Evolutionary conservation across 148 eudicot species (phyloP).

Genomic region (Cornus florida): DNA sequence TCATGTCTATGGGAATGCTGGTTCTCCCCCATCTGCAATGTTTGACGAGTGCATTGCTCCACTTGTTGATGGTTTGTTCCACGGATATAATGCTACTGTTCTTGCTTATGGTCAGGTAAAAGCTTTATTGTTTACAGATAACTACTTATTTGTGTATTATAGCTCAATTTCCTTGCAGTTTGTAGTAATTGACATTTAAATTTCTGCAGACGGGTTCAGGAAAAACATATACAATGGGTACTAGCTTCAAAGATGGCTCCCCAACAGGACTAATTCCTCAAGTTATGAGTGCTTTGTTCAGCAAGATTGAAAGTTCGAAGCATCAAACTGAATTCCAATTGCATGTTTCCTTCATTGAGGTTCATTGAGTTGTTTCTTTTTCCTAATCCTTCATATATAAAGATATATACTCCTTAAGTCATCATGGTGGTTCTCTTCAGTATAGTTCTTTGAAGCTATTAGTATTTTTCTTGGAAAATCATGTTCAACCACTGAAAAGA

Average conservation of each 20-base stretch:
- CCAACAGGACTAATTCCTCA: slow-evolving; percentile 83
- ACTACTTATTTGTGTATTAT: neutral
- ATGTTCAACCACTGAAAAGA: neutral
- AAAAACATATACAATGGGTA: slow-evolving; percentile 99
- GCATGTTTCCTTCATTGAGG: slow-evolving; percentile 99
- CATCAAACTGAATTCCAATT: slow-evolving; percentile 78
- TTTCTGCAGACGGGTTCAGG: slow-evolving; percentile 94
- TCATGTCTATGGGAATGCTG: slow-evolving; percentile 89
- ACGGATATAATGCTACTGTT: slow-evolving; percentile 98
- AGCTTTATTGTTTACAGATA: neutral
- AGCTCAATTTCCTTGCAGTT: slow-evolving; percentile 7
- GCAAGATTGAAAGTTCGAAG: slow-evolving; percentile 74
- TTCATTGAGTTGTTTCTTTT: slow-evolving; percentile 22
- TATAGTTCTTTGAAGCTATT: neutral
- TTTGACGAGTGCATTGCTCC: slow-evolving; percentile 96
- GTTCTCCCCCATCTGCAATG: slow-evolving; percentile 70
- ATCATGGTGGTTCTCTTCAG: neutral
- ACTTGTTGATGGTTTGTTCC: slow-evolving; percentile 92
- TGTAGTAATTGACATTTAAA: slow-evolving; percentile 16
- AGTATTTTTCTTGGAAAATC: neutral
- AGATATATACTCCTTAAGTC: neutral
- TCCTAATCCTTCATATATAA: neutral
- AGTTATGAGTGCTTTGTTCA: slow-evolving; percentile 79
- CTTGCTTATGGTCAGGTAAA: slow-evolving; percentile 98
- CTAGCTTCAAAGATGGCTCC: slow-evolving; percentile 73